Conservation (phyloP, 2,329 filamentous ascomycete species). For the Fonsecaea nubica region DNA sequence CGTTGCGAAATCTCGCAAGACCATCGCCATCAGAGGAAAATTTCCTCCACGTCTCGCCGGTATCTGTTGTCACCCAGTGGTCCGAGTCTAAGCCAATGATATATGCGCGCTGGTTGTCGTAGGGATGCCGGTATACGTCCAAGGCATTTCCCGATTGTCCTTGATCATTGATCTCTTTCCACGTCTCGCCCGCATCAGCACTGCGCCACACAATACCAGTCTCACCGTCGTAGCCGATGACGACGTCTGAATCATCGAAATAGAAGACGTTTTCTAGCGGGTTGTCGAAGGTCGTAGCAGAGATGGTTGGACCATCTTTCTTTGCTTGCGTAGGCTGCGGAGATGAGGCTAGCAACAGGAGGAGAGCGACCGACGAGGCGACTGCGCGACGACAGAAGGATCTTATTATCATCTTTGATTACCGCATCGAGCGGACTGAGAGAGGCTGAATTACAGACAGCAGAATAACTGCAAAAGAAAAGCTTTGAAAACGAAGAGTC, state of each 20-base stretch:
- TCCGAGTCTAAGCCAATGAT: constrained; percentile 71
- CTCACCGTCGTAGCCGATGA: constrained; percentile 74
- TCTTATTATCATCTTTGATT: constrained; percentile 38
- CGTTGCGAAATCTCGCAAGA: constrained; percentile 61
- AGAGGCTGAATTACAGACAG: constrained; percentile 12
- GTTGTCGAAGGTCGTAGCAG: constrained; percentile 69
- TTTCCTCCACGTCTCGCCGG: constrained; percentile 77
- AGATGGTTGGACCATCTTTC: constrained; percentile 70
- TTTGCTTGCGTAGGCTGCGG: constrained; percentile 53
- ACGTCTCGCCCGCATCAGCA: constrained; percentile 77
- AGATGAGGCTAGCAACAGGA: constrained; percentile 29
- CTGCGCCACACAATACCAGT: constrained; percentile 76
- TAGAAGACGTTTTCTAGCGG: constrained; percentile 77
- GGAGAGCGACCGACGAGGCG: constrained; percentile 34
- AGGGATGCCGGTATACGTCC: constrained; percentile 76
- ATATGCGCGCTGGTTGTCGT: constrained; percentile 79
- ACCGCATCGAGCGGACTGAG: constrained; percentile 28
- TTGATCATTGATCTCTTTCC: constrained; percentile 70
- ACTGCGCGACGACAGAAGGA: constrained; percentile 30
- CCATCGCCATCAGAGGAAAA: constrained; percentile 65
- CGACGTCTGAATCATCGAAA: constrained; percentile 85
- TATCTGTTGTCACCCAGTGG: constrained; percentile 85
- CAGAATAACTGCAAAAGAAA: constrained; percentile 15
- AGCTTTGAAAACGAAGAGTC: constrained; percentile 18
- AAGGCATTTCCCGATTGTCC: constrained; percentile 65